phyloP scores from a whole-genome alignment of 2,329 filamentous ascomycete species.

The Metarhizium rileyi region DNA sequence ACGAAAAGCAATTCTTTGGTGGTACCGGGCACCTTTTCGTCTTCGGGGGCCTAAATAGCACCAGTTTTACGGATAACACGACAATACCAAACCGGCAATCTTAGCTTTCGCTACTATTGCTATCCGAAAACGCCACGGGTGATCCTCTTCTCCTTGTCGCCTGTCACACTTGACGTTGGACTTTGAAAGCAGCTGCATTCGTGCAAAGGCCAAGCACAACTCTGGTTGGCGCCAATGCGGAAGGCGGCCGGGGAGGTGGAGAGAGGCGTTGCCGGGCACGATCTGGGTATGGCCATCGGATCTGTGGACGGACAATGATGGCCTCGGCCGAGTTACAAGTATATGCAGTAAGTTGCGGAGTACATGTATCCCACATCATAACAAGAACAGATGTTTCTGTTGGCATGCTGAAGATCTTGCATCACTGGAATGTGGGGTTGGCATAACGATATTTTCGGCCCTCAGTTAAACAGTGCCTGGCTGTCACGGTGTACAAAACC shows the following conservation, averaged over 20 bases:
- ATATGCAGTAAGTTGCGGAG: too few species aligned
- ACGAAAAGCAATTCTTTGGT: background rate
- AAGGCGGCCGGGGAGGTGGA: background rate
- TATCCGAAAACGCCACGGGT: background rate
- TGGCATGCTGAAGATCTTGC: background rate
- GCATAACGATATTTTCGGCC: too few species aligned
- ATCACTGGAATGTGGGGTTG: background rate
- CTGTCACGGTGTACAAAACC: background rate
- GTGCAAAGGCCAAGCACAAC: background rate
- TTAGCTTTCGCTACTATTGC: background rate
- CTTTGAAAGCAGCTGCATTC: background rate
- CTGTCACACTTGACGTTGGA: background rate
- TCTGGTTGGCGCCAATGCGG: background rate
- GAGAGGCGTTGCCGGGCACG: background rate
- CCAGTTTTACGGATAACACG: background rate
- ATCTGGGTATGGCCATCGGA: background rate
- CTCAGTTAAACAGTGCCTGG: too few species aligned
- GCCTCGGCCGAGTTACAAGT: background rate
- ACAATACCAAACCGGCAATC: background rate
- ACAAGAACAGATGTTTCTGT: background rate
- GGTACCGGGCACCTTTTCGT: background rate
- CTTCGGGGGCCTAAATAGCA: background rate
- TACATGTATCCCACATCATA: too few species aligned
- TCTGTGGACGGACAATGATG: background rate
- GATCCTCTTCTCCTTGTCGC: background rate